Evolutionary conservation across 257 asterid species (phyloP).

Genomic region (Agastache rugosa): DNA sequence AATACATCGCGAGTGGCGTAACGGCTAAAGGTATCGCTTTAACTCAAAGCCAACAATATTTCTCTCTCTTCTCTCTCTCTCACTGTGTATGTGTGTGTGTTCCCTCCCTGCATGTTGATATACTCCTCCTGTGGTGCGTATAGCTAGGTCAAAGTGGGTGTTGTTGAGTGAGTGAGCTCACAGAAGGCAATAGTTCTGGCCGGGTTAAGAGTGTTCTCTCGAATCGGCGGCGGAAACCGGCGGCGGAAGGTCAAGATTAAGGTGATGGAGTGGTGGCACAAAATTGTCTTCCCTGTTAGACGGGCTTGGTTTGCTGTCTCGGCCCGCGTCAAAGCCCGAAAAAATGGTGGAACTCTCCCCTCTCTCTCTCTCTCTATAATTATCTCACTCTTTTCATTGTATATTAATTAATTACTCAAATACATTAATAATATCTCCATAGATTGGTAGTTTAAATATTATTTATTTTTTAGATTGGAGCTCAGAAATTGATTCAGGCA

Average conservation of each 20-base stretch:
- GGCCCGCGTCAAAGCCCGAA: slow-evolving; percentile 65
- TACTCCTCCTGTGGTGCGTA: neutral
- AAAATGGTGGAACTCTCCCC: slow-evolving; percentile 51
- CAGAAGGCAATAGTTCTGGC: slow-evolving; percentile 58
- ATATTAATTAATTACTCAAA: neutral
- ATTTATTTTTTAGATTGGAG: neutral
- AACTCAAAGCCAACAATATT: slow-evolving; percentile 34
- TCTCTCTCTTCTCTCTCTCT: slow-evolving; percentile 31
- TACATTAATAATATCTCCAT: neutral
- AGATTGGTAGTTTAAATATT: too few relatives aligned
- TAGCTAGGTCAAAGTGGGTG: neutral
- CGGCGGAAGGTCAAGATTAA: slow-evolving; percentile 61
- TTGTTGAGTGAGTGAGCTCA: neutral
- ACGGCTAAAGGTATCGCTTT: slow-evolving; percentile 45
- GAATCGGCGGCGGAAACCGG: slow-evolving; percentile 61
- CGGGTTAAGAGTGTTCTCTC: slow-evolving; percentile 62
- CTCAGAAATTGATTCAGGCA: neutral
- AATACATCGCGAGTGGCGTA: slow-evolving; percentile 37
- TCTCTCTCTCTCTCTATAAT: neutral
- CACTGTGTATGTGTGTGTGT: neutral
- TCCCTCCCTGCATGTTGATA: slow-evolving; percentile 35
- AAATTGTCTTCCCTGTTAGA: slow-evolving; percentile 77
- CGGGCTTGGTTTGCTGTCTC: slow-evolving; percentile 74
- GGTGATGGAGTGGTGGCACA: slow-evolving; percentile 80
- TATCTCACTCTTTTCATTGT: too few relatives aligned